phyloP scores from a whole-genome alignment of 2,329 filamentous ascomycete species.

The Fusarium cyanostomum region DNA sequence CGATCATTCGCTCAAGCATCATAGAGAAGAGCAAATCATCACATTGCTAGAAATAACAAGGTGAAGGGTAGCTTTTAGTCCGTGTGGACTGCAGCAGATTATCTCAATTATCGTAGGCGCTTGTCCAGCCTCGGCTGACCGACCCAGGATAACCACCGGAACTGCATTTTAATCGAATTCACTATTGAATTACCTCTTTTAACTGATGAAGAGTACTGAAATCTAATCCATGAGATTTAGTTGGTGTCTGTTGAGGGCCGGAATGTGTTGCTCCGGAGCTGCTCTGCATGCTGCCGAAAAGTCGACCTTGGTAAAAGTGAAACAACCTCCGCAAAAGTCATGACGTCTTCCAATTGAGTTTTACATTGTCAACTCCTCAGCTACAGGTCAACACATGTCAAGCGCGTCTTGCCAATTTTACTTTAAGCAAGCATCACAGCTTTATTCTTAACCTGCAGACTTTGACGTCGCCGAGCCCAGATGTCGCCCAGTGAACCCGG shows the following conservation, averaged over 20 bases:
- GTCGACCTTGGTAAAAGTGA: not conserved
- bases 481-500: not conserved
- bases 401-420: not conserved
- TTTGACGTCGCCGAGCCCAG: not conserved
- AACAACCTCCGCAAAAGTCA: conserved; percentile 23
- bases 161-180: too few species aligned
- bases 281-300: conserved; percentile 5
- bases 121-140: not conserved
- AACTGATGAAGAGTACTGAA: too few species aligned
- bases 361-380: not conserved
- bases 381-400: not conserved
- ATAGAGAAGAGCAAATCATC: too few species aligned
- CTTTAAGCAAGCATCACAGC: not conserved
- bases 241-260: not conserved
- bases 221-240: not conserved
- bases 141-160: not conserved
- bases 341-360: conserved; percentile 31
- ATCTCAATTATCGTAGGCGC: not conserved
- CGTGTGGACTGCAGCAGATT: not conserved
- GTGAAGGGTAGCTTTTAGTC: not conserved
- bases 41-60: too few species aligned
- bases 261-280: conserved; percentile 3
- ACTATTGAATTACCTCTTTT: too few species aligned
- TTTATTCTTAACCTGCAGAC: not conserved
- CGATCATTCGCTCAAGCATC: too few species aligned